Evolutionary conservation across 148 eudicot genomes (phyloP).

Genomic region (Heliamphora exappendiculata): DNA sequence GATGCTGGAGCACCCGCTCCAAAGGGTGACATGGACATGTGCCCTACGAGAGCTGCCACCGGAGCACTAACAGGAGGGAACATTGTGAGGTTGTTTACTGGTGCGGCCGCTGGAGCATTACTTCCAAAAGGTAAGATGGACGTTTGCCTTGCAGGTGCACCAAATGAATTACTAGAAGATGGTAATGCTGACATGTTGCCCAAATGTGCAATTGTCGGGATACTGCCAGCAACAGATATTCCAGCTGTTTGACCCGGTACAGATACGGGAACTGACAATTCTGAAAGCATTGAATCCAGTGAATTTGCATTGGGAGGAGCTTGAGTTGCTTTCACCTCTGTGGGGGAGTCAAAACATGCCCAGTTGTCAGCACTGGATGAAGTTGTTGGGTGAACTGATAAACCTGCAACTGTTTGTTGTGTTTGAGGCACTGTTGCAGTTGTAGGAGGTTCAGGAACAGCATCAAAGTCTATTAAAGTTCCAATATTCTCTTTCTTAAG

Average conservation of each 20-base stretch:
- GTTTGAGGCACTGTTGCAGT: constrained; percentile 36
- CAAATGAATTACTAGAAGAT: constrained; percentile 23
- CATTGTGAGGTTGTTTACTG: constrained; percentile 10
- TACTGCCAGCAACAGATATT: constrained; percentile 13
- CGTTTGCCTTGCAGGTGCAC: constrained; percentile 23
- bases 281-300: constrained; percentile 50
- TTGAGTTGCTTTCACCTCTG: constrained; percentile 38
- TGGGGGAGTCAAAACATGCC: constrained; percentile 76
- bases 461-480: constrained; percentile 76
- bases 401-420: constrained; percentile 27
- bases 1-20: constrained; percentile 18
- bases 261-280: constrained; percentile 52
- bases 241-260: constrained; percentile 26
- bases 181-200: constrained; percentile 30
- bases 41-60: constrained; percentile 19
- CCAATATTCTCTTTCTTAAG: constrained; percentile 47
- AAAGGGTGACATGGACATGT: constrained; percentile 5
- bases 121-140: constrained; percentile 22
- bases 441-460: constrained; percentile 55
- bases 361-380: constrained; percentile 56
- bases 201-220: constrained; percentile 16
- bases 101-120: constrained; percentile 16
- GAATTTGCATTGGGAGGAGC: constrained; percentile 41
- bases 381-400: constrained; percentile 34
- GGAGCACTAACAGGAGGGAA: constrained; percentile 30